phyloP scores from a whole-genome alignment of 2,329 filamentous ascomycete genomes.

The Xylariomycetidae sp. region DNA sequence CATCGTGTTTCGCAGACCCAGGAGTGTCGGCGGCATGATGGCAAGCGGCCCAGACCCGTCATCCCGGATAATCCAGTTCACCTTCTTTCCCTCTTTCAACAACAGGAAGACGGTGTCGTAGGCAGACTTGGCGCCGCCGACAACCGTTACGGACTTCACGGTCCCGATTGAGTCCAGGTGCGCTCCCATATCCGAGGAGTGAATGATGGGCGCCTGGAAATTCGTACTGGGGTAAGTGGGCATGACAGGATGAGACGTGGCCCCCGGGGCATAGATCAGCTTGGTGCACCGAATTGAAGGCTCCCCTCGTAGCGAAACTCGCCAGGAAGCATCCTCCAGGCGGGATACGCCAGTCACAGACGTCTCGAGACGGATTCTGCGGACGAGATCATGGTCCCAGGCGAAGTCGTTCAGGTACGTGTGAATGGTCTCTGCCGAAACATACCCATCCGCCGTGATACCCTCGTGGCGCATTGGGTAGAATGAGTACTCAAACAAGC shows the following conservation, averaged over 20 bases:
- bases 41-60: conserved; percentile 25
- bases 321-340: no score
- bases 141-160: conserved; percentile 17
- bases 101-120: conserved; percentile 29
- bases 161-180: conserved; percentile 7
- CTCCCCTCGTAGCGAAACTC: no score
- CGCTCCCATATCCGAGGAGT: conserved; percentile 20
- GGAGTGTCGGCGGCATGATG: conserved; percentile 22
- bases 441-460: conserved; percentile 20
- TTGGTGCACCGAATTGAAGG: no score
- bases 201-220: conserved; percentile 21
- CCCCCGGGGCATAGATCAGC: conserved; percentile 19
- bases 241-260: conserved; percentile 17
- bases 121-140: conserved; percentile 28
- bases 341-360: conserved; percentile 4
- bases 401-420: conserved; percentile 24
- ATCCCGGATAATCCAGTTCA: conserved; percentile 28
- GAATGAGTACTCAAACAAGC: conserved; percentile 29
- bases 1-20: conserved; percentile 22
- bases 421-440: conserved; percentile 26
- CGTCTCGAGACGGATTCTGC: conserved; percentile 16
- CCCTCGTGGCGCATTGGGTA: conserved; percentile 26
- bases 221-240: conserved; percentile 13
- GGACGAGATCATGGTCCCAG: conserved; percentile 15
- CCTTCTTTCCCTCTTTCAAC: conserved; percentile 22